Conservation (phyloP, 2,329 filamentous ascomycete genomes). For the Colletotrichum neosansevieriae region DNA sequence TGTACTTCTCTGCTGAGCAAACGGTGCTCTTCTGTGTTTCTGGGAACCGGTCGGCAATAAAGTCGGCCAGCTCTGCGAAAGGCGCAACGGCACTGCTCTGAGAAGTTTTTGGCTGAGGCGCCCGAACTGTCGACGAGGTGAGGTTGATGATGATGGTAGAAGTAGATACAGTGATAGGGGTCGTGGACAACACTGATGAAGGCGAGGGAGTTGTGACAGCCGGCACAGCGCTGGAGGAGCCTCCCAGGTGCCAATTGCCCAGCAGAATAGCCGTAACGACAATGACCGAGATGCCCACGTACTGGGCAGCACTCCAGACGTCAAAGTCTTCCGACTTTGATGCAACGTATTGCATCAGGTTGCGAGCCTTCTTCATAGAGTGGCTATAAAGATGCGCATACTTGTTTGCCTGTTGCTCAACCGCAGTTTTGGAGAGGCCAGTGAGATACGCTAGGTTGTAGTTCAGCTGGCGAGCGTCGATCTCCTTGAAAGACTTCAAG, state of each 20-base stretch:
- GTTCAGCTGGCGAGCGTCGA: constrained; percentile 66
- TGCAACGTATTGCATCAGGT: background rate
- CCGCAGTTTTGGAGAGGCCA: constrained; percentile 47
- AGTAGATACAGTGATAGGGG: constrained; percentile 36
- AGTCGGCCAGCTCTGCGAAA: constrained; percentile 57
- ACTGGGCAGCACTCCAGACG: constrained; percentile 18
- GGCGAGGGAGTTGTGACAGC: constrained; percentile 7
- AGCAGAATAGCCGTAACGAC: constrained; percentile 15
- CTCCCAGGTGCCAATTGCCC: constrained; percentile 19
- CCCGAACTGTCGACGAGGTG: constrained; percentile 51
- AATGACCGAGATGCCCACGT: constrained; percentile 14
- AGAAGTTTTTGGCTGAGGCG: constrained; percentile 44
- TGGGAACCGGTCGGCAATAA: constrained; percentile 53
- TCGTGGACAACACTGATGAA: constrained; percentile 4
- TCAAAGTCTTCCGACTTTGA: constrained; percentile 19
- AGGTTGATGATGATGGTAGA: constrained; percentile 52
- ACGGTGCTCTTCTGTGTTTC: constrained; percentile 49
- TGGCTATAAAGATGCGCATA: background rate
- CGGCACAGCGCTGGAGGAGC: constrained; percentile 9
- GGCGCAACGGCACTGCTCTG: constrained; percentile 48
- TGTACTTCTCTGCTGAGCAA: constrained; percentile 61
- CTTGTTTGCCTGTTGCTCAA: constrained; percentile 20
- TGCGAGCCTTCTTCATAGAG: constrained; percentile 21
- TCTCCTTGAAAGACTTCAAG: constrained; percentile 60
- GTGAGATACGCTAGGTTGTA: constrained; percentile 64